Conservation (phyloP, 306 rosid species). For the Rubus parviflorus region DNA sequence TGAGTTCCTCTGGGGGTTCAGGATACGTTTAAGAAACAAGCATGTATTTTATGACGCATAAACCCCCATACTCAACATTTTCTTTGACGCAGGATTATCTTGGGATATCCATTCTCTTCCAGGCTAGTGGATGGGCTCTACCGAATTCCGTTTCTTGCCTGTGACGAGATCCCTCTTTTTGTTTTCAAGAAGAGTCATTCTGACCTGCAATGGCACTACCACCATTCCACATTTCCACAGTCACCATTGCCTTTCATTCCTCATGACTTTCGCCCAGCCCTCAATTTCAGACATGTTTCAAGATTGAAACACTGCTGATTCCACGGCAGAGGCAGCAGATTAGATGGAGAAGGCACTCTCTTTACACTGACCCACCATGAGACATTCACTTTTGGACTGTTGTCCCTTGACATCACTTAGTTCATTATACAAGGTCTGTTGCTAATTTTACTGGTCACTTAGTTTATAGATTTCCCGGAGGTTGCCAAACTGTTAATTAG, state of each 20-base stretch:
- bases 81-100: conserved; percentile 99
- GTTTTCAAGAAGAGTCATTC: conserved; percentile 67
- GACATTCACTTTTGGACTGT: conserved; percentile 91
- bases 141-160: conserved; percentile 69
- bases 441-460: conserved; percentile 82
- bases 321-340: conserved; percentile 78
- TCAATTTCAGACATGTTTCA: conserved; percentile 67
- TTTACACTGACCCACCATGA: conserved; percentile 84
- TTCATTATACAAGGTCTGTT: conserved; percentile 94
- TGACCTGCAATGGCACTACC: conserved; percentile 76
- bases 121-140: conserved; percentile 83
- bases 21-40: conserved; percentile 52
- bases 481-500: conserved; percentile 54
- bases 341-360: conserved; percentile 79
- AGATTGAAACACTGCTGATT: conserved; percentile 77
- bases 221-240: conserved; percentile 72
- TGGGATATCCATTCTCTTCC: conserved; percentile 86
- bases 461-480: conserved; percentile 65
- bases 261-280: conserved; percentile 81
- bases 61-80: conserved; percentile 96
- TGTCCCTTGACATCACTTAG: conserved; percentile 91
- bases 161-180: conserved; percentile 73
- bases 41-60: conserved; percentile 60
- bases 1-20: conserved; percentile 74
- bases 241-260: conserved; percentile 71